A percentile compares a stretch with the other conserved stretches of the same genome.
phyloP scores from a whole-genome alignment of 225 moss, liverwort and hornwort species.

The Marchantia polymorpha region DNA sequence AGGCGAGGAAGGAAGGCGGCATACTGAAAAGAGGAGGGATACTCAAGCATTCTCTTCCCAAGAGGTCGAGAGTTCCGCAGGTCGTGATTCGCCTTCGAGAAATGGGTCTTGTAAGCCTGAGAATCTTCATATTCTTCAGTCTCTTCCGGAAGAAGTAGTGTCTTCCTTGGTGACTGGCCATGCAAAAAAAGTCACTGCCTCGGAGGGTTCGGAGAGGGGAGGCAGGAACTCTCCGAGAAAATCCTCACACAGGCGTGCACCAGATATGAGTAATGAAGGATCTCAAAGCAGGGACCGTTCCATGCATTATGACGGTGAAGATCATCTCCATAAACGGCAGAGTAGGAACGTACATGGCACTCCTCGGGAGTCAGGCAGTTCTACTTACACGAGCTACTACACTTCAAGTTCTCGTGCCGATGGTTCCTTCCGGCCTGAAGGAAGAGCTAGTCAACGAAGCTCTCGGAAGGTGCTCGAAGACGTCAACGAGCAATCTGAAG shows the following conservation, averaged over 20 bases:
- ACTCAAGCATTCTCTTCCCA: too few species aligned
- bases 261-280: not conserved
- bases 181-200: not conserved
- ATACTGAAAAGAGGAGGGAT: too few species aligned
- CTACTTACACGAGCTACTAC: not conserved
- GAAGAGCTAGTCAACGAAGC: not conserved
- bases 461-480: not conserved
- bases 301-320: not conserved
- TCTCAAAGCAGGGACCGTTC: not conserved
- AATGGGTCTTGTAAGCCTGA: too few species aligned
- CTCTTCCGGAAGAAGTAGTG: not conserved
- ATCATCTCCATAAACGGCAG: not conserved
- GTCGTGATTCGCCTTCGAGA: not conserved
- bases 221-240: not conserved
- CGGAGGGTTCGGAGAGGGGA: not conserved
- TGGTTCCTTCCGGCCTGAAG: not conserved
- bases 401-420: not conserved
- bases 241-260: not conserved
- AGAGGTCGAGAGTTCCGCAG: not conserved
- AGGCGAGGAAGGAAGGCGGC: not conserved
- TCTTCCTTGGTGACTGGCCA: not conserved
- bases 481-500: not conserved
- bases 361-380: not conserved
- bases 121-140: constrained; percentile 2
- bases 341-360: not conserved